Percentiles rank a stretch among this genome's conserved stretches.
Conservation (phyloP, 192 early-diverging fungal species). For the Coemansia sp. region DNA sequence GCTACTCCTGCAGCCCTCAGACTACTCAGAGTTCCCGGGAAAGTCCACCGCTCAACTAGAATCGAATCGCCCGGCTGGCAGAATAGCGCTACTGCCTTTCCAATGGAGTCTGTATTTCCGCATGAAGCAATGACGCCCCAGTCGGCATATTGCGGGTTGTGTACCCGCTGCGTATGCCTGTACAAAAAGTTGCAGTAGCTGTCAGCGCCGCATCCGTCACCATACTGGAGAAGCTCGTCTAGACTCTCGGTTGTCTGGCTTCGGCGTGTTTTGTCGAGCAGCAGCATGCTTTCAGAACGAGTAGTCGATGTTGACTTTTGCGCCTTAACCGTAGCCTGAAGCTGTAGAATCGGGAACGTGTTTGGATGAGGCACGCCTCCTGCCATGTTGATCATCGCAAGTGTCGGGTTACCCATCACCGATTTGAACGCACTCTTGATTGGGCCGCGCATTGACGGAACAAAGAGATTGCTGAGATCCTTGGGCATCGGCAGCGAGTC, state of each 20-base stretch:
- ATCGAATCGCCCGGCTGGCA: constrained; percentile 58
- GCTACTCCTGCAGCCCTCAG: constrained; percentile 46
- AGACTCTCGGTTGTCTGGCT: constrained; percentile 28
- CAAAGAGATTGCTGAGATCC: constrained; percentile 38
- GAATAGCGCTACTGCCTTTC: constrained; percentile 56
- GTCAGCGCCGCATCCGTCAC: constrained; percentile 51
- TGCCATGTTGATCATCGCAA: constrained; percentile 63
- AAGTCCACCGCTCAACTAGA: constrained; percentile 61
- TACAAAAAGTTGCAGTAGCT: constrained; percentile 54
- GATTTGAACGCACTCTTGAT: constrained; percentile 49
- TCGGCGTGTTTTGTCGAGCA: constrained; percentile 32
- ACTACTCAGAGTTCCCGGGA: constrained; percentile 56
- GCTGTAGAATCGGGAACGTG: constrained; percentile 62
- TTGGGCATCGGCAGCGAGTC: constrained; percentile 21
- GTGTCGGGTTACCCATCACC: constrained; percentile 45
- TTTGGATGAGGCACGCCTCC: constrained; percentile 65
- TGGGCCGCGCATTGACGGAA: constrained; percentile 34
- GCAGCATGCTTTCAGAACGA: constrained; percentile 8
- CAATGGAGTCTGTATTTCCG: constrained; percentile 59
- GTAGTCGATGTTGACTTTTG: constrained; percentile 12
- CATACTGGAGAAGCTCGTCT: constrained; percentile 60
- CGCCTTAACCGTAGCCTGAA: constrained; percentile 53
- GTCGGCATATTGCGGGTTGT: constrained; percentile 55
- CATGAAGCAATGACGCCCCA: constrained; percentile 65
- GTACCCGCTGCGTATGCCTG: constrained; percentile 46